A percentile compares a stretch with the other conserved stretches of the same genome.
These are phyloP conservation scores for Cucurbita pepo DNA, from an alignment of 306 rosid genomes.

Conservation along the genomic window DNA sequence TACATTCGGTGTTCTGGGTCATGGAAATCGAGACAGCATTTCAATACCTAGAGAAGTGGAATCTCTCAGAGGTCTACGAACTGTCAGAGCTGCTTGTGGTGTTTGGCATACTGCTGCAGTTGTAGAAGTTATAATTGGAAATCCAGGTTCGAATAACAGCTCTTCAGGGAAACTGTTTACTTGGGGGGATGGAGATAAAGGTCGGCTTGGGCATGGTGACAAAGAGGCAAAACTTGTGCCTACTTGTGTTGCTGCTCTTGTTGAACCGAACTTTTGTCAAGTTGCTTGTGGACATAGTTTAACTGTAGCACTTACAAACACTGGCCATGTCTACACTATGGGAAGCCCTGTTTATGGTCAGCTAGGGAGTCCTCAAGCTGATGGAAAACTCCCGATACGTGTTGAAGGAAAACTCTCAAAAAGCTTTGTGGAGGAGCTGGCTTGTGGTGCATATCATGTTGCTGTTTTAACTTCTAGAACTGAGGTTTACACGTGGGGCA, in stretches of 20 bases:
- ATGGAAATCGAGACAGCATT: constrained; percentile 65
- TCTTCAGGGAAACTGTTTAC: constrained; percentile 95
- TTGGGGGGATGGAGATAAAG: constrained; percentile 99
- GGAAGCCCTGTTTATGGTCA: constrained; percentile 98
- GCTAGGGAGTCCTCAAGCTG: constrained; percentile 80
- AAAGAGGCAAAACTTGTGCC: constrained; percentile 97
- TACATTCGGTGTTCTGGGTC: constrained; percentile 94
- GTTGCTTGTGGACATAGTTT: constrained; percentile 95
- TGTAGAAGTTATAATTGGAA: constrained; percentile 95
- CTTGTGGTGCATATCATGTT: constrained; percentile 96
- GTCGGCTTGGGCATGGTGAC: constrained; percentile 96
- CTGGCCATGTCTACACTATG: constrained; percentile 84
- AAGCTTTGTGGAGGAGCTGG: constrained; percentile 89
- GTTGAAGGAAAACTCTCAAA: constrained; percentile 79
- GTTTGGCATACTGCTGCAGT: constrained; percentile 99
- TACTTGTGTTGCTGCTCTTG: constrained; percentile 90
- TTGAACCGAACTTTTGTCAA: constrained; percentile 77
- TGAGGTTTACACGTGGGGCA: constrained; percentile 97
- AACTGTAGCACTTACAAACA: constrained; percentile 82
- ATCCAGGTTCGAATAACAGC: constrained; percentile 79
- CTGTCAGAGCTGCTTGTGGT: constrained; percentile 94
- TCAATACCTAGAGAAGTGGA: constrained; percentile 93
- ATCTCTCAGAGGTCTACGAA: constrained; percentile 90
- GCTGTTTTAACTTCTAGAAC: constrained; percentile 93
- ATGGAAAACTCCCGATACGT: constrained; percentile 67